Evolutionary conservation across 257 asterid genomes (phyloP), one percentile per base, ranked within the genome.

Genomic region (Marsdenia floribunda): DNA sequence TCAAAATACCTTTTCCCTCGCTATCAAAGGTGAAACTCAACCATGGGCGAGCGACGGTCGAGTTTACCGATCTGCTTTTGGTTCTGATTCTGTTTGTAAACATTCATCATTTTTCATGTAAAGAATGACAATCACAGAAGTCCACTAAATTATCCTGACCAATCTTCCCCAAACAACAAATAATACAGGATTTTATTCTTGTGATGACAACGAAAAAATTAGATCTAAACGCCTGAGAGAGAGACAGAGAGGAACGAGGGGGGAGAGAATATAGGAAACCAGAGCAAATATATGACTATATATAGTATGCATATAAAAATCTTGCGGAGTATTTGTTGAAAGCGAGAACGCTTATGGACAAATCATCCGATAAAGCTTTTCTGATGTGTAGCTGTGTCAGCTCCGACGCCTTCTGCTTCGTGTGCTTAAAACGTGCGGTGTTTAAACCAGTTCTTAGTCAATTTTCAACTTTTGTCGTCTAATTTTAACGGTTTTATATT

Each of bases 371-470:
- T 73, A 82, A 38, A 65, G 64, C 2, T 33, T 40, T 44, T 63
- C 63, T 66, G 82, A 33, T 71, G 87, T 81, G 90, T 77, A 80
- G 38, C 72, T 75, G 57, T 14, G 85, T 82, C 88, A 78, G 86
- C 75, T 74, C 85, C 84, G 58, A 57, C 83, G 69, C 78, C 12
- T 49, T 10, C 49, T 16, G 13, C 77, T 78, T 15, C 37, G 68
- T 40, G 75, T 58, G 29, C 68, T 3, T 6, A 50, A 82, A 79
- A 84, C 88, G 85, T 82, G 90, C 82, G 87, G 86, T 82, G 37
- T 29, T 14, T 1, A 60, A 46, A 59, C 55, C 52, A 19, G 22
- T 42, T 35, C 13, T 8, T 2, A 22, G 70, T 71, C 55, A 53
- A 37, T 35, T 80, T 37, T 8, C 15, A 0, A 14, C 16, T 46